phyloP scores from a whole-genome alignment of 805 yeast species.

The Saccharomycopsis babjevae region DNA sequence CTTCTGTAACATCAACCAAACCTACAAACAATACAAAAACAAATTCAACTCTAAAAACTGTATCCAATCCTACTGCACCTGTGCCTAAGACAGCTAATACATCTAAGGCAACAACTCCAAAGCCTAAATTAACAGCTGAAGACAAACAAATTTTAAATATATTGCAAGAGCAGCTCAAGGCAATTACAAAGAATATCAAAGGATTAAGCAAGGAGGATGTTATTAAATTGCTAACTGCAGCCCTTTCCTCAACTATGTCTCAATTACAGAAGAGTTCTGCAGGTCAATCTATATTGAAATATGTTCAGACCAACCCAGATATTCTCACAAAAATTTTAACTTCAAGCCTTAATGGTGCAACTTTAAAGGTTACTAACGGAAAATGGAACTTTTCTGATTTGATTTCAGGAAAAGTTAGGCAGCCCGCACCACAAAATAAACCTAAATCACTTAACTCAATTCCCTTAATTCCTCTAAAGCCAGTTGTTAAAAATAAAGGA shows the following conservation, averaged over 20 bases:
- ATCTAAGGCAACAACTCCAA: neutral
- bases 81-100: slow-evolving; percentile 20
- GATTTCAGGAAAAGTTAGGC: slow-evolving; percentile 20
- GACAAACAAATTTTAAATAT: slow-evolving; percentile 61
- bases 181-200: slow-evolving; percentile 67
- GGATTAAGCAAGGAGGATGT: slow-evolving; percentile 73
- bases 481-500: slow-evolving; percentile 13
- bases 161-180: slow-evolving; percentile 76
- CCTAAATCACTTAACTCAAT: slow-evolving; percentile 13
- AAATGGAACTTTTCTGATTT: slow-evolving; percentile 34
- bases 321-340: slow-evolving; percentile 71
- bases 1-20: neutral
- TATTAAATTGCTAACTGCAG: slow-evolving; percentile 77
- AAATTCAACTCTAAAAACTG: slow-evolving; percentile 24
- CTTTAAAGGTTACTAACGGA: slow-evolving; percentile 49
- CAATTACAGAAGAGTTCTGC: slow-evolving; percentile 78
- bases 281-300: slow-evolving; percentile 66
- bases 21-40: neutral
- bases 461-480: slow-evolving; percentile 19
- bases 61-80: slow-evolving; percentile 24
- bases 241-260: slow-evolving; percentile 86
- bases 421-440: slow-evolving; percentile 13
- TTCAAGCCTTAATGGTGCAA: slow-evolving; percentile 72
- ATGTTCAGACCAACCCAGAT: slow-evolving; percentile 72
- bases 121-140: slow-evolving; percentile 23